A percentile compares a stretch with the other conserved stretches of the same genome.
These are phyloP conservation scores for Gymnopilus dilepis DNA, from an alignment of 768 basidiomycete genomes.

Conservation along the genomic window DNA sequence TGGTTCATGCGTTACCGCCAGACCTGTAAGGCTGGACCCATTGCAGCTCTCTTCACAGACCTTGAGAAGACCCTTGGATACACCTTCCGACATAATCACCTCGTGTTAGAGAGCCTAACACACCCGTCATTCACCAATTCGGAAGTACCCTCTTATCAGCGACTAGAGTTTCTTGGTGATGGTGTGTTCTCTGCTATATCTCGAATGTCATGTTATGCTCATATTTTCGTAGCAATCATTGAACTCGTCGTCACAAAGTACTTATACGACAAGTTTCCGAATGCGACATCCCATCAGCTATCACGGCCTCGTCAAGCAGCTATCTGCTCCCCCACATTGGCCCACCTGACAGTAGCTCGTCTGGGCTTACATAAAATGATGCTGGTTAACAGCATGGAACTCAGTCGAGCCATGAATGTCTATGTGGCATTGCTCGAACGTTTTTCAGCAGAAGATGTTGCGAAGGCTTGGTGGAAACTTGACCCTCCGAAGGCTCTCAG, in stretches of 20 bases:
- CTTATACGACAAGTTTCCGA: slow-evolving; percentile 70
- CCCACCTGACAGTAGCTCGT: slow-evolving; percentile 66
- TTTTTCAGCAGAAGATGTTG: slow-evolving; percentile 62
- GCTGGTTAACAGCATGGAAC: slow-evolving; percentile 69
- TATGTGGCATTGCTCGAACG: slow-evolving; percentile 65
- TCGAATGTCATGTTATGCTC: slow-evolving; percentile 11
- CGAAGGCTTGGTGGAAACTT: slow-evolving; percentile 76
- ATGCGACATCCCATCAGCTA: slow-evolving; percentile 78
- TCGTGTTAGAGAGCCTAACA: slow-evolving; percentile 81
- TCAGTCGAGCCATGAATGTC: slow-evolving; percentile 65
- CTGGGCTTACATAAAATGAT: slow-evolving; percentile 73
- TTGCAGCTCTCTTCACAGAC: slow-evolving; percentile 52
- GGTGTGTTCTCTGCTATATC: slow-evolving; percentile 51
- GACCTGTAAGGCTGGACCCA: slow-evolving; percentile 33
- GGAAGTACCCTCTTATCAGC: slow-evolving; percentile 70
- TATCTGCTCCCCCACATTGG: slow-evolving; percentile 76
- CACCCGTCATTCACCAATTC: slow-evolving; percentile 75
- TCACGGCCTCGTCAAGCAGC: slow-evolving; percentile 72
- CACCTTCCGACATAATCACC: slow-evolving; percentile 61
- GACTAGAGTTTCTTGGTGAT: slow-evolving; percentile 90
- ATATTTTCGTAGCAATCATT: slow-evolving; percentile 57
- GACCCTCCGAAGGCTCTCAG: slow-evolving; percentile 87
- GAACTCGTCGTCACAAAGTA: slow-evolving; percentile 76
- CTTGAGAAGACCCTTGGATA: slow-evolving; percentile 76
- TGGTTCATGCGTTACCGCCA: slow-evolving; percentile 68